Evolutionary conservation across 1,139 yeast species (phyloP).

Genomic region (Magnusiomyces sp.): DNA sequence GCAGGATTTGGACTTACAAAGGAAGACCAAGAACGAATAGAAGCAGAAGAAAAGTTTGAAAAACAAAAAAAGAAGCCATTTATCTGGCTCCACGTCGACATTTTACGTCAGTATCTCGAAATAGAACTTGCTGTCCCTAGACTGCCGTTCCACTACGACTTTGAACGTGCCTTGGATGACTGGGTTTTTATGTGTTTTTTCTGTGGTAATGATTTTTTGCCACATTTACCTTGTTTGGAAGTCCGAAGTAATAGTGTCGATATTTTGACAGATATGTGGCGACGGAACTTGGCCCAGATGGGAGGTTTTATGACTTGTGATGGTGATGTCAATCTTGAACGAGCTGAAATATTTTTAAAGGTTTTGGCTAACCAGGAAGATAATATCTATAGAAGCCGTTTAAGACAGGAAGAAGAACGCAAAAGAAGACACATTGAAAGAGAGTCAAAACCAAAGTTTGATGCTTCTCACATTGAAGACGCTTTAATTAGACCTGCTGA

Average conservation of each 20-base stretch:
- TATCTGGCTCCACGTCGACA: conserved; percentile 86
- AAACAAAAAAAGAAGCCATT: conserved; percentile 74
- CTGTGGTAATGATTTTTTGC: conserved; percentile 96
- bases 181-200: conserved; percentile 99
- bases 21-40: conserved; percentile 32
- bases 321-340: conserved; percentile 65
- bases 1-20: conserved; percentile 26
- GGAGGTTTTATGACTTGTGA: conserved; percentile 82
- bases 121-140: conserved; percentile 67
- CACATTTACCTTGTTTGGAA: conserved; percentile 90
- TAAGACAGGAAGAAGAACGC: conserved; percentile 58
- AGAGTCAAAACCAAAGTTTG: conserved; percentile 15
- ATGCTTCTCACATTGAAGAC: conserved; percentile 6
- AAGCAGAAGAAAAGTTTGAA: conserved; percentile 47
- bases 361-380: conserved; percentile 68
- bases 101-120: conserved; percentile 78
- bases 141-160: conserved; percentile 65
- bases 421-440: conserved; percentile 47
- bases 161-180: conserved; percentile 95
- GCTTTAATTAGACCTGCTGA: conserved; percentile 4
- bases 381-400: conserved; percentile 61
- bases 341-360: conserved; percentile 64
- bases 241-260: conserved; percentile 94
- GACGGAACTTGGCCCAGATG: conserved; percentile 53
- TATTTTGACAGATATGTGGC: conserved; percentile 74